These are phyloP conservation scores for Dipteronia dyeriana DNA, from an alignment of 345 rosid genomes.

Conservation along the genomic window DNA sequence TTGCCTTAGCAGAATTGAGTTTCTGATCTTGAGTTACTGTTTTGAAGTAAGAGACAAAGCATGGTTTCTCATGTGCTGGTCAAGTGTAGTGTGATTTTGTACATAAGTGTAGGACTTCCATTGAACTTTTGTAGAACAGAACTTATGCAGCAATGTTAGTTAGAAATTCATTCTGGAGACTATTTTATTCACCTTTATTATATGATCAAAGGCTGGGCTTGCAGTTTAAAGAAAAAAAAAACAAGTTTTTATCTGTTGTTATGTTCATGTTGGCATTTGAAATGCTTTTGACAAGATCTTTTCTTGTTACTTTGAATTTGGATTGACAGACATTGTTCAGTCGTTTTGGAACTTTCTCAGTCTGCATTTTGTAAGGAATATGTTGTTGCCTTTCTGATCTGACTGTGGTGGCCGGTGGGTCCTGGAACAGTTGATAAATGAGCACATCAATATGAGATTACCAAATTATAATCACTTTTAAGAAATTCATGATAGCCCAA, in stretches of 20 bases:
- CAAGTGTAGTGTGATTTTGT: neutral
- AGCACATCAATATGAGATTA: no score
- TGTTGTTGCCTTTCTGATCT: no score
- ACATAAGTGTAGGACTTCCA: neutral
- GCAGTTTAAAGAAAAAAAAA: no score
- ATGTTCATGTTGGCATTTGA: neutral
- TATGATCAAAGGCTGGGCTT: neutral
- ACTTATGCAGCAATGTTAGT: neutral
- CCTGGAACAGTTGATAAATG: neutral
- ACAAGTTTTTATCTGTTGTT: neutral
- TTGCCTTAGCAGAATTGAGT: slow-evolving; percentile 4
- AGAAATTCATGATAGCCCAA: no score
- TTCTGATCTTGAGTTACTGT: no score
- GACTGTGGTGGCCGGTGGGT: neutral
- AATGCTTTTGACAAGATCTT: neutral
- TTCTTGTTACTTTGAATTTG: neutral
- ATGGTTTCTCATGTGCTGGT: neutral
- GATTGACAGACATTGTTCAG: neutral
- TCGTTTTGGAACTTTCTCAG: neutral
- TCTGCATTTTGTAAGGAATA: neutral
- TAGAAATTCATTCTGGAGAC: neutral
- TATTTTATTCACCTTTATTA: neutral
- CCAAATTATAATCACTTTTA: no score
- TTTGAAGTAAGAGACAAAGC: neutral
- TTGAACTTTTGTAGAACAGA: neutral